Evolutionary conservation across 2,329 filamentous ascomycete genomes (phyloP).

Genomic region (Penicillium sp.): DNA sequence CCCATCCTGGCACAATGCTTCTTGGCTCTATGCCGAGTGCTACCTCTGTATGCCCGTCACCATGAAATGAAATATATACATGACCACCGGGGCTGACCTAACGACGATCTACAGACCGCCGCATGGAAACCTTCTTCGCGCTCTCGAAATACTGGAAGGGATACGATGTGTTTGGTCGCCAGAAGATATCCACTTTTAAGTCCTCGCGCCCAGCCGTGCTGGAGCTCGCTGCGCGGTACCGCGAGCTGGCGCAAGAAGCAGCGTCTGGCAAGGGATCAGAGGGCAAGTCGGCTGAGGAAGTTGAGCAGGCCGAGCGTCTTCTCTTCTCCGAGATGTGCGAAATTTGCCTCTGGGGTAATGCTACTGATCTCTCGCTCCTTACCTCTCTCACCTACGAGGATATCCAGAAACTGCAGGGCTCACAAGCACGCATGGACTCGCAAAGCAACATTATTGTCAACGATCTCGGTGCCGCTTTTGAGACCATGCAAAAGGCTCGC

Average conservation of each 20-base stretch:
- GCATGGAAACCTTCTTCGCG: conserved; percentile 75
- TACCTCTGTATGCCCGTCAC: conserved; percentile 63
- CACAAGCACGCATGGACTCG: conserved; percentile 76
- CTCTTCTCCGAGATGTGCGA: conserved; percentile 92
- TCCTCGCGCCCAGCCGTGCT: conserved; percentile 84
- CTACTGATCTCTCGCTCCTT: conserved; percentile 86
- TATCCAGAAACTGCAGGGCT: conserved; percentile 92
- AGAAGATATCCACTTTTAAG: conserved; percentile 89
- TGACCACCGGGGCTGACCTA: conserved; percentile 20
- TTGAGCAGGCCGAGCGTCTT: conserved; percentile 68
- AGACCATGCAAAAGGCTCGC: conserved; percentile 39
- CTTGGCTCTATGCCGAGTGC: conserved; percentile 92
- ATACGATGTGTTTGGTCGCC: conserved; percentile 85
- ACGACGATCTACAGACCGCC: conserved; percentile 51
- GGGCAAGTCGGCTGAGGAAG: conserved; percentile 41
- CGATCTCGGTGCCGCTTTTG: conserved; percentile 71
- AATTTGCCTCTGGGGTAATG: conserved; percentile 96
- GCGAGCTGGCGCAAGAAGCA: conserved; percentile 68
- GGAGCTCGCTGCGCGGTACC: conserved; percentile 77
- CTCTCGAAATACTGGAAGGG: conserved; percentile 78
- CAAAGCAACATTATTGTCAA: conserved; percentile 93
- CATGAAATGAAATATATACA: not conserved
- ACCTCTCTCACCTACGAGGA: conserved; percentile 91
- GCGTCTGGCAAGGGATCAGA: conserved; percentile 51
- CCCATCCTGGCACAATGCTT: conserved; percentile 76